Evolutionary conservation across 1,284 basidiomycete genomes (phyloP), one percentile per base, ranked within the genome.

Genomic region (Ustilago trichophora): DNA sequence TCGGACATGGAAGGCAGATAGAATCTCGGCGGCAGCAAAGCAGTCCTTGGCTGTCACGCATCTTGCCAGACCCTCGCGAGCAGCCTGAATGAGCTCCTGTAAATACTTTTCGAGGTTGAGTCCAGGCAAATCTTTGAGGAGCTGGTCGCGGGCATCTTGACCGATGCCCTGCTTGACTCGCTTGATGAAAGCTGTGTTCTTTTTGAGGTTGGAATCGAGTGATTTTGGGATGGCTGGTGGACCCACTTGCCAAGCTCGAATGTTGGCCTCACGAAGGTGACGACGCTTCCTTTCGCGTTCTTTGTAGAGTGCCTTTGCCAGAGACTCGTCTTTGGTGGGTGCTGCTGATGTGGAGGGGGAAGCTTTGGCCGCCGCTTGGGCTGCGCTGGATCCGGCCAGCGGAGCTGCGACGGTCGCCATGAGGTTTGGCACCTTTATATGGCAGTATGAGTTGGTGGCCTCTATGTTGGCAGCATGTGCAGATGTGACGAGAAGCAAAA

Each of bases 91-190:
- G 62, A 98, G 89, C 83, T 99, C 96, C 75, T 97, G 94, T 46
- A 95, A 86, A 80, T 99, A 98, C 82, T 97, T 98, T 83, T 93
- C 92, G 43, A 99, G 85, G 4, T 92, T 90, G 40, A 99, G 86
- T 0, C 88, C 86, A 59, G 91, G 89, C 64, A 96, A 88, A 77
- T 99, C 96, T 82, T 94, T 73, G 35, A 80, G 37, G 3, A 80
- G 58, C 31, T 58, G 50, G 4, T 77, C 76, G 18, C 95, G 64
- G 0, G 60, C 56, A 29, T 81, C 79, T 12, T 51, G 56, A 10
- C 68, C 66, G 11, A 79, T 59, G 32, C 72, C 58, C 44, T 77
- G 74, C 21, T 71, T 68, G 29, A 80, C 47, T 19, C 73, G 56
- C 51, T 79, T 81, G 48, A 81, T 71, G 47, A 74, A 80, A 2